Percentiles rank a stretch among this genome's conserved stretches.
Evolutionary conservation across 192 early-diverging fungal species (phyloP).

Genomic region (Gonapodya prolifera): DNA sequence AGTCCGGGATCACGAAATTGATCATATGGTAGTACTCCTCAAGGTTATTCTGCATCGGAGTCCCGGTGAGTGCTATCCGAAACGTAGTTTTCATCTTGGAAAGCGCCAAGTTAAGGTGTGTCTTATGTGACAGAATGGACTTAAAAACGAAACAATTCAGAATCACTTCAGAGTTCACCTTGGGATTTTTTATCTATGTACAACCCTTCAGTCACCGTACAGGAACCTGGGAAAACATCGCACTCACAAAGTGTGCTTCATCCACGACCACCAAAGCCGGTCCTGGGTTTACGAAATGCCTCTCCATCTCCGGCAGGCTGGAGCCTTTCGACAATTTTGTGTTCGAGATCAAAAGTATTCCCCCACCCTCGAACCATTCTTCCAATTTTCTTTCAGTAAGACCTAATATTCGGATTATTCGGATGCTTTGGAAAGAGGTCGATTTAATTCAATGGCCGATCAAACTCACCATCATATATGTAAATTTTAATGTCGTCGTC

Average conservation of each 20-base stretch:
- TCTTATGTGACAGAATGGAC: neutral
- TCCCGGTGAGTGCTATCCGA: conserved; percentile 67
- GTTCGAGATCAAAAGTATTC: conserved; percentile 59
- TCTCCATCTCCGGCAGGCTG: neutral
- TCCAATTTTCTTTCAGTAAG: conserved; percentile 15
- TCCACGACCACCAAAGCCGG: conserved; percentile 58
- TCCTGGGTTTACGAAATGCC: conserved; percentile 42
- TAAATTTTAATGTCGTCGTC: conserved; percentile 28
- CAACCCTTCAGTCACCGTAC: conserved; percentile 10
- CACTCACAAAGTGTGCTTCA: conserved; percentile 59
- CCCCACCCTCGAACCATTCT: conserved; percentile 47
- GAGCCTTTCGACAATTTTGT: conserved; percentile 23
- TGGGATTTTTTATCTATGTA: conserved; percentile 24
- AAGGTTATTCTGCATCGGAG: conserved; percentile 73
- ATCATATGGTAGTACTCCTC: conserved; percentile 54
- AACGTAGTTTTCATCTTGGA: conserved; percentile 34
- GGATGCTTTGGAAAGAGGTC: too few species aligned
- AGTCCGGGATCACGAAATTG: conserved; percentile 53
- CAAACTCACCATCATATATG: conserved; percentile 10
- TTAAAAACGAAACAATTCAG: neutral
- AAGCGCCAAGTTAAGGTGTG: conserved; percentile 9
- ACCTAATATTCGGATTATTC: too few species aligned
- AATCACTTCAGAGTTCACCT: neutral
- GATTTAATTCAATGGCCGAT: too few species aligned
- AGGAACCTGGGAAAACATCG: neutral